These are phyloP conservation scores for Carpinus viminea DNA, from an alignment of 306 rosid species.

Conservation along the genomic window DNA sequence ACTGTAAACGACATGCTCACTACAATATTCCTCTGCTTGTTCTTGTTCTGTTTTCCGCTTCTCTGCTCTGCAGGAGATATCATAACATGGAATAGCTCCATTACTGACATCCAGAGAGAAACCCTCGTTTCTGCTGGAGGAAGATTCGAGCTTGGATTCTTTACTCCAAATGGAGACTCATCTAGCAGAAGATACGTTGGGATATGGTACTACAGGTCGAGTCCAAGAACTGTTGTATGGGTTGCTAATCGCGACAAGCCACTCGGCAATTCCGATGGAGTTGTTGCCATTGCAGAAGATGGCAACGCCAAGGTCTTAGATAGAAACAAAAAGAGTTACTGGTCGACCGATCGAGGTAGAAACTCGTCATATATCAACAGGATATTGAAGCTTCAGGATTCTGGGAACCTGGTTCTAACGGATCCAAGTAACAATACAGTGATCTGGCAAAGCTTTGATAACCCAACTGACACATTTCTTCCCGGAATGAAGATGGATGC, in stretches of 20 bases:
- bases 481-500: slow-evolving; percentile 43
- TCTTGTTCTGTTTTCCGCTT: slow-evolving; percentile 10
- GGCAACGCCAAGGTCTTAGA: slow-evolving; percentile 37
- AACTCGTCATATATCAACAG: not conserved
- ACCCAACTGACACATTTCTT: slow-evolving; percentile 55
- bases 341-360: slow-evolving; percentile 10
- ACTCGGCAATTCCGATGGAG: slow-evolving; percentile 8
- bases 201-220: slow-evolving; percentile 26
- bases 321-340: not conserved
- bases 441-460: slow-evolving; percentile 49
- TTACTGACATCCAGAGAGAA: not conserved
- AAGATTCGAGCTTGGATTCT: slow-evolving; percentile 43
- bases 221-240: slow-evolving; percentile 40
- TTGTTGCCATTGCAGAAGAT: slow-evolving; percentile 20
- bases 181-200: slow-evolving; percentile 32
- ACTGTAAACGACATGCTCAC: too few species aligned
- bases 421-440: too few species aligned
- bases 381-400: slow-evolving; percentile 33
- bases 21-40: not conserved
- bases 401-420: slow-evolving; percentile 44
- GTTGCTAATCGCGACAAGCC: slow-evolving; percentile 41
- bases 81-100: not conserved
- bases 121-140: slow-evolving; percentile 31
- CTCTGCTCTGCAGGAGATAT: slow-evolving; percentile 1
- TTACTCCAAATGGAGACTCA: slow-evolving; percentile 10